phyloP scores from a whole-genome alignment of 768 basidiomycete species.

The Rhizopogon sp. region DNA sequence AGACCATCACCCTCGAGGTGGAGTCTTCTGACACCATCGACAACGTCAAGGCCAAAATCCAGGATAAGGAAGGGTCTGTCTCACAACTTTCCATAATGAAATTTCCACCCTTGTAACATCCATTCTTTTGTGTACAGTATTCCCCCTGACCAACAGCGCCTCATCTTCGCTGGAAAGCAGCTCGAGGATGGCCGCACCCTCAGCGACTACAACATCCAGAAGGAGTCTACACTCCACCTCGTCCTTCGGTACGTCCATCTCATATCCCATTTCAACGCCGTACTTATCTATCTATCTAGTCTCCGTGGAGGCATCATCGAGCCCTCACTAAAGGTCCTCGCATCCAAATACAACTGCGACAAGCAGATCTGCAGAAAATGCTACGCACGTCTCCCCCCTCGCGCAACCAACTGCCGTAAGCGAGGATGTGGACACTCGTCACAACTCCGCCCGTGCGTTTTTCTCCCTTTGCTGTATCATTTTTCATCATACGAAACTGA shows the following conservation, averaged over 20 bases:
- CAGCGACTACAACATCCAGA: slow-evolving; percentile 97
- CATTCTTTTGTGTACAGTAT: slow-evolving; percentile 47
- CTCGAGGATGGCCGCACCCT: slow-evolving; percentile 97
- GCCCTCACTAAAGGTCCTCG: slow-evolving; percentile 96
- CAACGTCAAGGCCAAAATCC: slow-evolving; percentile 85
- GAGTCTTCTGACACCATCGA: slow-evolving; percentile 96
- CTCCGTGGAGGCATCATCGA: slow-evolving; percentile 99
- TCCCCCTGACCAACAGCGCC: slow-evolving; percentile 90
- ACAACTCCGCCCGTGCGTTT: slow-evolving; percentile 84
- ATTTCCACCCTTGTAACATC: slow-evolving; percentile 41
- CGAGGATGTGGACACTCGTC: slow-evolving; percentile 86
- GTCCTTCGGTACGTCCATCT: slow-evolving; percentile 73
- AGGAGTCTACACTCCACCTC: slow-evolving; percentile 96
- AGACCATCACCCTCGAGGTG: slow-evolving; percentile 99
- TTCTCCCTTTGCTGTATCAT: slow-evolving; percentile 1
- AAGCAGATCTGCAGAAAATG: slow-evolving; percentile 99
- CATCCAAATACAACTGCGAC: slow-evolving; percentile 97
- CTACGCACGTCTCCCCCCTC: slow-evolving; percentile 98
- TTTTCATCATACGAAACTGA: slow-evolving; percentile 1
- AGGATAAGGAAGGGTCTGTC: slow-evolving; percentile 70
- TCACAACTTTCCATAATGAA: slow-evolving; percentile 23
- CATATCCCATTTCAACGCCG: slow-evolving; percentile 1
- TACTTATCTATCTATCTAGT: slow-evolving; percentile 33
- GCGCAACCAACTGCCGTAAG: slow-evolving; percentile 99
- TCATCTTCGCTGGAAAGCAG: slow-evolving; percentile 98